These are phyloP conservation scores for Apiospora malaysiana DNA, from an alignment of 2,329 filamentous ascomycete genomes.

Conservation along the genomic window DNA sequence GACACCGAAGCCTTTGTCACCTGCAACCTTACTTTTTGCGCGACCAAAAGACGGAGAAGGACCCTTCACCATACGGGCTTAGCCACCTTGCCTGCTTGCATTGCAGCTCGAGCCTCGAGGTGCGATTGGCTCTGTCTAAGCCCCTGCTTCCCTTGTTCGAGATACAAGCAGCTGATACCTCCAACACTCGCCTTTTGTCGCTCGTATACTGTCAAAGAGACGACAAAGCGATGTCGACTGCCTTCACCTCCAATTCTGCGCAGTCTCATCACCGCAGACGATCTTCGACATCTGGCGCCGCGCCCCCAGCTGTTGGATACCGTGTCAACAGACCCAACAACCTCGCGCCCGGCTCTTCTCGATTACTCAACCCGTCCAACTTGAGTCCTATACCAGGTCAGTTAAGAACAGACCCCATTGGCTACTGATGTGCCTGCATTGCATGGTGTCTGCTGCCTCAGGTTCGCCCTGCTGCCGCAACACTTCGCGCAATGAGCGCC, in stretches of 20 bases:
- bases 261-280: conserved; percentile 57
- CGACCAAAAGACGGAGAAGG: conserved; percentile 12
- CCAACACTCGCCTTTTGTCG: conserved; percentile 5
- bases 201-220: conserved; percentile 12
- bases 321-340: conserved; percentile 29
- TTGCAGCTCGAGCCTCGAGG: conserved; percentile 18
- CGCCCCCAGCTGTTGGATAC: conserved; percentile 41
- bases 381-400: conserved; percentile 64
- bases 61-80: conserved; percentile 15
- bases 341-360: conserved; percentile 5
- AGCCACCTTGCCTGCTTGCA: conserved; percentile 21
- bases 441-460: background rate
- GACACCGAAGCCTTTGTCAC: conserved; percentile 12
- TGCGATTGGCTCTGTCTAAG: conserved; percentile 15
- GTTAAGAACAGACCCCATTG: conserved; percentile 34
- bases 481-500: background rate
- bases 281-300: conserved; percentile 47
- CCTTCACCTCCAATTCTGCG: conserved; percentile 55
- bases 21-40: conserved; percentile 15
- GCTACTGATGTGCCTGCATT: background rate
- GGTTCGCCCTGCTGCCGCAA: conserved; percentile 1
- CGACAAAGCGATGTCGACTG: conserved; percentile 45
- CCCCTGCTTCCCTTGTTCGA: conserved; percentile 16
- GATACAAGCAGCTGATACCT: conserved; percentile 2
- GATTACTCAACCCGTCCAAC: conserved; percentile 33